Evolutionary conservation across 2,329 filamentous ascomycete genomes (phyloP).

Genomic region (Colletotrichum cereale): DNA sequence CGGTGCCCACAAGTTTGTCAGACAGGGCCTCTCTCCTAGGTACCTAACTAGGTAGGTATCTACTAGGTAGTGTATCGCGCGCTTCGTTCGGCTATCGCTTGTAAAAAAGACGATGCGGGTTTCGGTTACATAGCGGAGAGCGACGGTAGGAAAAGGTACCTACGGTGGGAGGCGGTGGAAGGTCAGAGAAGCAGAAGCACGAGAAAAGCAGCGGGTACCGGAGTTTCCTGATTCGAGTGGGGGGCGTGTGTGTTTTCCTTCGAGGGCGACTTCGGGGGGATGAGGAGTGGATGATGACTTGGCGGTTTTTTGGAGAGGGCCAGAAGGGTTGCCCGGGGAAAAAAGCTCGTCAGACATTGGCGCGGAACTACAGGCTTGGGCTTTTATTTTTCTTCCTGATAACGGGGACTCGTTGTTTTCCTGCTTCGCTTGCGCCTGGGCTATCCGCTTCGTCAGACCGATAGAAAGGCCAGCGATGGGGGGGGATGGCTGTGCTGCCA

Average conservation of each 20-base stretch:
- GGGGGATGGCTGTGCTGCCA: not conserved
- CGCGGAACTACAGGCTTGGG: not conserved
- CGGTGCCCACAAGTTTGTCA: too few species aligned
- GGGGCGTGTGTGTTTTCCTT: not conserved
- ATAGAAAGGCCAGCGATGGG: too few species aligned
- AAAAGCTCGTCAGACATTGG: slow-evolving; percentile 33
- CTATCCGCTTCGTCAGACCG: not conserved
- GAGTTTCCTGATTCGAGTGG: slow-evolving; percentile 38
- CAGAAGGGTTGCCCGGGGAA: not conserved
- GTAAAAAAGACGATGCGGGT: not conserved
- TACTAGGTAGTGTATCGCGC: too few species aligned
- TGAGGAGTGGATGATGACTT: not conserved
- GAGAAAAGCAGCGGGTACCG: not conserved
- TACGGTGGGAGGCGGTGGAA: slow-evolving; percentile 22
- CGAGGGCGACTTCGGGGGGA: slow-evolving; percentile 13
- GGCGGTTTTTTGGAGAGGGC: not conserved
- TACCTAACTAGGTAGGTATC: too few species aligned
- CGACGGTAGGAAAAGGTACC: not conserved
- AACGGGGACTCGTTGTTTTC: not conserved
- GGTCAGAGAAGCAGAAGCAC: slow-evolving; percentile 21
- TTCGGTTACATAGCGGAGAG: not conserved
- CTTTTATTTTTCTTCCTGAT: not conserved
- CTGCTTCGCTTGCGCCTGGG: not conserved
- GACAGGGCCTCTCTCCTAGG: too few species aligned
- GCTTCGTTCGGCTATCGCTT: slow-evolving; percentile 2